Evolutionary conservation across 2,329 filamentous ascomycete genomes (phyloP), one percentile per base, ranked within the genome.

Genomic region (Phaeophleospora eucalypticola): DNA sequence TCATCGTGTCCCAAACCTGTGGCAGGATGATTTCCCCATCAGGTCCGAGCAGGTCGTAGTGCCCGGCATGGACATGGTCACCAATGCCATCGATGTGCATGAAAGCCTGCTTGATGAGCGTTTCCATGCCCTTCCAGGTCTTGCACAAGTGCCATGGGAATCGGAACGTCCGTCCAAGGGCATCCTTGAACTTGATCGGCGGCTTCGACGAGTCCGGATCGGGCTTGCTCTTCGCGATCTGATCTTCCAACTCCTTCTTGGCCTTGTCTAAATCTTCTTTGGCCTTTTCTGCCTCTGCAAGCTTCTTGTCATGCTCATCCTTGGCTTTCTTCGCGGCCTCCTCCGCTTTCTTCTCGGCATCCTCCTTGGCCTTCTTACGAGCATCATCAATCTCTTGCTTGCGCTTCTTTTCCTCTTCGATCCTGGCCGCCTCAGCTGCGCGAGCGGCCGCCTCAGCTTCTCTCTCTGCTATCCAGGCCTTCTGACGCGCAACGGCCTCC

Each of bases 151-250:
- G 81, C 69, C 84, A 95, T 1, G 90, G 90, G 62, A 96, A 95
- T 68, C 82, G 93, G 66, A 94, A 96, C 67, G 94, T 95, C 56
- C 90, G 80, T 24, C 88, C 87, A 14, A 96, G 82, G 1, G 89
- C 89, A 65, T 96, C 90, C 69, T 94, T 94, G 72, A 95, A 95
- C 57, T 84, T 84, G 65, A 95, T 87, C 2, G 87, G 87, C 36
- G 82, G 75, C 66, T 88, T 86, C 56, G 76, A 75, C 46, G 76
- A 73, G n/a, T 79, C 74, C 2, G 75, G 71, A 61, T 62, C 71
- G 49, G 58, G 76, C 67, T 55, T 72, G 43, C 70, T 71, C 44
- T 72, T 74, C 38, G 68, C 70, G 2, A 67, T 66, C 51, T 74
- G 73, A 41, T 71, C 71, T 49, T 75, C 72, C 4, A 71, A 66